phyloP scores from a whole-genome alignment of 345 rosid genomes.

The Dovyalis caffra region DNA sequence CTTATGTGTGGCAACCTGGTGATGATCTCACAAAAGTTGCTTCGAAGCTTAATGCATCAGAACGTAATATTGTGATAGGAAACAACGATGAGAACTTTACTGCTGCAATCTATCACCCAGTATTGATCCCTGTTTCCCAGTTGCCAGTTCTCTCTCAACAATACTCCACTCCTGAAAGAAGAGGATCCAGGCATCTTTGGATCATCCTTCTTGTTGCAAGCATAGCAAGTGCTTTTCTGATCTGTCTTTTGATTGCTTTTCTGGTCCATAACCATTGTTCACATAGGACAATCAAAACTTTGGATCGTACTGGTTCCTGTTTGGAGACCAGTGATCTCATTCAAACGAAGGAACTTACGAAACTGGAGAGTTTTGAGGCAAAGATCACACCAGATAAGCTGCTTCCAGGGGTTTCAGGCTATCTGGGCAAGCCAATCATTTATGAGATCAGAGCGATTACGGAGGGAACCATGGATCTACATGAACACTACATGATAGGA shows the following conservation, averaged over 20 bases:
- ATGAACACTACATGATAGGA: slow-evolving; percentile 42
- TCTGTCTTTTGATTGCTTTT: slow-evolving; percentile 27
- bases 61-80: slow-evolving; percentile 34
- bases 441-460: slow-evolving; percentile 38
- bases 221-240: slow-evolving; percentile 22
- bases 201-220: slow-evolving; percentile 19
- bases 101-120: slow-evolving; percentile 35
- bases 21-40: slow-evolving; percentile 43
- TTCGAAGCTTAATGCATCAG: slow-evolving; percentile 40
- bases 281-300: slow-evolving; percentile 20
- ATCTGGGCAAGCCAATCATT: slow-evolving; percentile 46
- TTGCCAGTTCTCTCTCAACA: slow-evolving; percentile 42
- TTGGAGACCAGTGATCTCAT: slow-evolving; percentile 42
- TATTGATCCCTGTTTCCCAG: slow-evolving; percentile 51
- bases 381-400: slow-evolving; percentile 46
- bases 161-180: slow-evolving; percentile 17
- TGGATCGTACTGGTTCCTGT: slow-evolving; percentile 29
- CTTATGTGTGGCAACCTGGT: slow-evolving; percentile 52
- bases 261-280: slow-evolving; percentile 8
- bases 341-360: slow-evolving; percentile 27
- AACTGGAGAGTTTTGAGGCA: slow-evolving; percentile 19
- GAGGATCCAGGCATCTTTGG: slow-evolving; percentile 20
- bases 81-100: slow-evolving; percentile 40
- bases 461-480: slow-evolving; percentile 50
- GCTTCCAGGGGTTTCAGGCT: slow-evolving; percentile 53